Evolutionary conservation across 2,329 filamentous ascomycete genomes (phyloP), one percentile per base, ranked within the genome.

Genomic region (Trichoderma arundinaceum): DNA sequence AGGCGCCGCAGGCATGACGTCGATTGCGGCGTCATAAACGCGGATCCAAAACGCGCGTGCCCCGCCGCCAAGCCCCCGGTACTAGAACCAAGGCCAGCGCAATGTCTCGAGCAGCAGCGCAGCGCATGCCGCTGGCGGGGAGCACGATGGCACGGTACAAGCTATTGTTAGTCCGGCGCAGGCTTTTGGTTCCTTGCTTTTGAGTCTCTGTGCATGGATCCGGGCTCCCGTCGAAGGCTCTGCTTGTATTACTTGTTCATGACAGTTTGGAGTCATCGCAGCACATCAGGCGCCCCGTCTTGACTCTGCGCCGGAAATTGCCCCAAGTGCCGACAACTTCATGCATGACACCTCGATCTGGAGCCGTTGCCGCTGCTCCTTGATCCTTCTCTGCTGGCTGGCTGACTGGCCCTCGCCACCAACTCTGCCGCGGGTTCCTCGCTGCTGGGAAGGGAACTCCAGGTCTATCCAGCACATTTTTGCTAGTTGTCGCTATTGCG

Each of bases 1-100:
- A 46, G 12, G 6, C 35, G 60, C 17, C 49, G 28, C 49, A 54
- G 35, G 10, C 15, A 63, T 63, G 60, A 63, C 60, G 60, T 63
- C 48, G 49, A 44, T 46, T 63, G 51, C 48, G 46, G 39, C 44
- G 62, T 43, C 54, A 52, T 58, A 52, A 57, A 35, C 38, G 44
- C 52, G 62, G 43, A 65, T 58, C 62, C n/a, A 49, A 35, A 52
- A 19, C 22, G 38, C 38, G 48, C 17, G 35, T 15, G 49, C 60
- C 46, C 33, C 52, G 62, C 62, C 35, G 22, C 22, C 28, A 56
- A 8, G 38, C 49, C 49, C 49, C 49, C 12, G 22, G 44, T 22
- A 35, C n/a, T 41, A 38, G 22, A 4, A 28, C 22, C 22, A 28
- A 28, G 22, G 22, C 22, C 22, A 28, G 22, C 22, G 2, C 22